These are phyloP conservation scores for Monilinia aucupariae DNA, from an alignment of 2,329 filamentous ascomycete genomes.

Conservation along the genomic window DNA sequence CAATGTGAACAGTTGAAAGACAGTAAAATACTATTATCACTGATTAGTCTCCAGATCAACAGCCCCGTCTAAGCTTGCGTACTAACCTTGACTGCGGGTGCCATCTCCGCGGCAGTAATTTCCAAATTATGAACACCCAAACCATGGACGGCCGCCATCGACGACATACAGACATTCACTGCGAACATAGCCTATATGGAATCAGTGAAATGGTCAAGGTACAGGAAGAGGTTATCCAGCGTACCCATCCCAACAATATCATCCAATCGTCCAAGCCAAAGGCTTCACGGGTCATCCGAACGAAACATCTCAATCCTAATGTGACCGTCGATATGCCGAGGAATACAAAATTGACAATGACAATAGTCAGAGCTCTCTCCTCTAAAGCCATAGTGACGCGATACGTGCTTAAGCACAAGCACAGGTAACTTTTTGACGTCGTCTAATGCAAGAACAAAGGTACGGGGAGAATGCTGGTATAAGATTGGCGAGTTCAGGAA, in stretches of 20 bases:
- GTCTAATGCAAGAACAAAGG: not conserved
- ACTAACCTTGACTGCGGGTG: constrained; percentile 8
- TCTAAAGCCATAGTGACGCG: not conserved
- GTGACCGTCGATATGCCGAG: not conserved
- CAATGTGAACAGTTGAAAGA: constrained; percentile 7
- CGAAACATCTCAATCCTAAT: constrained; percentile 1
- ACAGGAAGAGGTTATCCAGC: not conserved
- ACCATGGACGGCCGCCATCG: constrained; percentile 1
- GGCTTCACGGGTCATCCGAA: not conserved
- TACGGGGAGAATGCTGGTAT: not conserved
- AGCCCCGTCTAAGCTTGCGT: not conserved
- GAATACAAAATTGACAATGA: constrained; percentile 12
- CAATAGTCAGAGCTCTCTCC: constrained; percentile 1
- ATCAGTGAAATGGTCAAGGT: not conserved
- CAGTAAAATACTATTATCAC: constrained; percentile 10
- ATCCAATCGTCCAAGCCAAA: constrained; percentile 13
- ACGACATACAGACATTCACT: constrained; percentile 2
- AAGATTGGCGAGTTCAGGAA: not conserved
- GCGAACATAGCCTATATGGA: constrained; percentile 1
- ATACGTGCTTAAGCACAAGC: not conserved
- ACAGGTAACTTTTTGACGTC: not conserved
- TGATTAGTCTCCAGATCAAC: not conserved
- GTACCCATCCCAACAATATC: constrained; percentile 10
- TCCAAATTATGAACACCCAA: constrained; percentile 5
- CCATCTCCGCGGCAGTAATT: constrained; percentile 11